A percentile compares a stretch with the other conserved stretches of the same genome.
Evolutionary conservation across 2,329 filamentous ascomycete species (phyloP).

Genomic region (Ophiostoma himal-ulmi): DNA sequence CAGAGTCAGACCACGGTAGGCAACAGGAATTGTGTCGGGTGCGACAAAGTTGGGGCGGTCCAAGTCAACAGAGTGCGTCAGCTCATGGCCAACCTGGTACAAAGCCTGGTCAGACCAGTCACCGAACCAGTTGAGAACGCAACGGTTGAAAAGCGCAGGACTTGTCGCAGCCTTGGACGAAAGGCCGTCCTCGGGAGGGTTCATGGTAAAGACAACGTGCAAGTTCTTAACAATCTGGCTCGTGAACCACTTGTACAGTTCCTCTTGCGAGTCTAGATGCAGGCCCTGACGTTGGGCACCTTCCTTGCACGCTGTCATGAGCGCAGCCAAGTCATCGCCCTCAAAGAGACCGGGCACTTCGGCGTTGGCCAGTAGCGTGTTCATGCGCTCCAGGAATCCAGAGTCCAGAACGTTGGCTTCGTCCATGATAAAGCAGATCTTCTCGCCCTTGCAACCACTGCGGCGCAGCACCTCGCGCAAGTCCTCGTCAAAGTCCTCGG

Average conservation of each 20-base stretch:
- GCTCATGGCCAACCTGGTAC: slow-evolving; percentile 93
- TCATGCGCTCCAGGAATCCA: slow-evolving; percentile 98
- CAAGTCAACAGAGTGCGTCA: slow-evolving; percentile 93
- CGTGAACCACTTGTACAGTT: slow-evolving; percentile 99
- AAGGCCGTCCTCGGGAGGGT: slow-evolving; percentile 89
- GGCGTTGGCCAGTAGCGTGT: slow-evolving; percentile 96
- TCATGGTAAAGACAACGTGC: slow-evolving; percentile 99
- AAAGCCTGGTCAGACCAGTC: slow-evolving; percentile 99
- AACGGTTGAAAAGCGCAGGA: slow-evolving; percentile 97
- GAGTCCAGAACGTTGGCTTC: slow-evolving; percentile 98
- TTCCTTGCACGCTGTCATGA: slow-evolving; percentile 99
- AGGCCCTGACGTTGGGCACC: slow-evolving; percentile 93
- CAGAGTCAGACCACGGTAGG: slow-evolving; percentile 76
- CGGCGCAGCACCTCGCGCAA: slow-evolving; percentile 86
- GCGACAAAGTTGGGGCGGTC: slow-evolving; percentile 80
- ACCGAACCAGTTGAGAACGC: slow-evolving; percentile 98
- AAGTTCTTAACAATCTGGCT: slow-evolving; percentile 98
- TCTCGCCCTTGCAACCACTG: slow-evolving; percentile 95
- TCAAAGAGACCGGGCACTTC: slow-evolving; percentile 98
- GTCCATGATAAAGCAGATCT: slow-evolving; percentile 99
- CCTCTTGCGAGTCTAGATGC: slow-evolving; percentile 92
- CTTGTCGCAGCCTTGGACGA: slow-evolving; percentile 96
- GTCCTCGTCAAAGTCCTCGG: slow-evolving; percentile 98
- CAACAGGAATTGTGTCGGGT: slow-evolving; percentile 87
- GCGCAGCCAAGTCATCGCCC: slow-evolving; percentile 94